A percentile compares a stretch with the other conserved stretches of the same genome.
These are phyloP conservation scores for Russula earlei DNA, from an alignment of 768 basidiomycete species.

Conservation along the genomic window DNA sequence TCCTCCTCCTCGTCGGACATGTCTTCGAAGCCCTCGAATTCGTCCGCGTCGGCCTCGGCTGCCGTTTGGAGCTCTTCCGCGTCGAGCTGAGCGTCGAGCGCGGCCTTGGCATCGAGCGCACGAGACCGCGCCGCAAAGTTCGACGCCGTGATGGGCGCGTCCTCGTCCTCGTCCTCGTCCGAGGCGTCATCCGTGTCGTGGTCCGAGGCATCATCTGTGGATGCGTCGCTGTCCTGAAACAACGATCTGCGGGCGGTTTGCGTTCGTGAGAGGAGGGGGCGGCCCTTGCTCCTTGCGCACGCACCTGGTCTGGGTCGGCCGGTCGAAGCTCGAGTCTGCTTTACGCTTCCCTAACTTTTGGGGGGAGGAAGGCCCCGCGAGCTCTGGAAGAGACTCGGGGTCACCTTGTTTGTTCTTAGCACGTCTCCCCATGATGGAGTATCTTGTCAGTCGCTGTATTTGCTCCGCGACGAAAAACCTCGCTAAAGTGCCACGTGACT, in stretches of 20 bases:
- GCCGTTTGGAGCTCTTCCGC: slow-evolving; percentile 54
- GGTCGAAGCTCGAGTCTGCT: slow-evolving; percentile 33
- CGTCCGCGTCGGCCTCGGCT: slow-evolving; percentile 27
- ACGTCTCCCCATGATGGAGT: slow-evolving; percentile 63
- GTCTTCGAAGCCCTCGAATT: slow-evolving; percentile 25
- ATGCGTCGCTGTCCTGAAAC: slow-evolving; percentile 39
- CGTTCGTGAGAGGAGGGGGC: not conserved
- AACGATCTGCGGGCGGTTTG: slow-evolving; percentile 30
- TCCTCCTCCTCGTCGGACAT: slow-evolving; percentile 30
- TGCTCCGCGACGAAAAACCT: too few species aligned
- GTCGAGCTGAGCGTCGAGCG: slow-evolving; percentile 61
- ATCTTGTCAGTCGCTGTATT: too few species aligned
- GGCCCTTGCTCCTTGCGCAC: not conserved
- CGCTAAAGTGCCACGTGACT: not conserved
- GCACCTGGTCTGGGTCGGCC: slow-evolving; percentile 34
- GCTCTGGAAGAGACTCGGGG: slow-evolving; percentile 47
- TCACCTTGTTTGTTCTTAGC: slow-evolving; percentile 77
- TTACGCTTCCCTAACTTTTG: slow-evolving; percentile 72
- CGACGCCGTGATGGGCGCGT: slow-evolving; percentile 53
- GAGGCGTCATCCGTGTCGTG: slow-evolving; percentile 27
- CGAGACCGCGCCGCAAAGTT: slow-evolving; percentile 79
- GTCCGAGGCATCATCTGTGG: slow-evolving; percentile 34
- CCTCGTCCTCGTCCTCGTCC: slow-evolving; percentile 41
- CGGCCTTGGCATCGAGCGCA: slow-evolving; percentile 60
- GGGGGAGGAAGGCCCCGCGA: slow-evolving; percentile 29